Conservation (phyloP, 257 asterid species). For the Oldenlandia corymbosa region DNA sequence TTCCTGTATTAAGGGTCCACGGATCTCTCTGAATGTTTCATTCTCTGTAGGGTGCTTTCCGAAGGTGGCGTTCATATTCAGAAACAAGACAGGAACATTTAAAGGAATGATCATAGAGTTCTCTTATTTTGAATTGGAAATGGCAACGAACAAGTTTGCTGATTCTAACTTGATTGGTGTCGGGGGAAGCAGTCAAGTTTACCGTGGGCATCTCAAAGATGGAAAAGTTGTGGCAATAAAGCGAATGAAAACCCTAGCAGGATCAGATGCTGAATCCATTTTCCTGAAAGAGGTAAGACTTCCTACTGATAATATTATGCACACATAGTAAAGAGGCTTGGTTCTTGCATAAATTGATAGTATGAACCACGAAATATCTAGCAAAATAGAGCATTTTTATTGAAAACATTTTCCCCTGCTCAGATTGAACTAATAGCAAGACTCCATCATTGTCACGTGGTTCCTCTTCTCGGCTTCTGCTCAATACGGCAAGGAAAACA, state of each 20-base stretch:
- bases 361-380: not conserved
- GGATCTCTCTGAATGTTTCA: slow-evolving; percentile 10
- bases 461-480: slow-evolving; percentile 90
- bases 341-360: not conserved
- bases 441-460: slow-evolving; percentile 93
- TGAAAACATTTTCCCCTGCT: slow-evolving; percentile 1
- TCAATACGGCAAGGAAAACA: slow-evolving; percentile 63
- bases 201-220: slow-evolving; percentile 68
- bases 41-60: slow-evolving; percentile 70
- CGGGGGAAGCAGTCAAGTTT: slow-evolving; percentile 96
- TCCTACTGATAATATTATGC: not conserved
- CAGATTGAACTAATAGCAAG: slow-evolving; percentile 91
- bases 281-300: slow-evolving; percentile 78
- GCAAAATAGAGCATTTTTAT: not conserved
- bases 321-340: not conserved
- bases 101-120: slow-evolving; percentile 59
- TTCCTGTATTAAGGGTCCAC: not conserved
- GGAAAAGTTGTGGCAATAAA: slow-evolving; percentile 83
- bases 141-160: slow-evolving; percentile 66
- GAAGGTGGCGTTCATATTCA: slow-evolving; percentile 35
- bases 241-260: slow-evolving; percentile 63
- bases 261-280: slow-evolving; percentile 66
- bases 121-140: slow-evolving; percentile 75
- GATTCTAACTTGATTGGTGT: slow-evolving; percentile 72
- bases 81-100: slow-evolving; percentile 46